Evolutionary conservation across 2,329 filamentous ascomycete genomes (phyloP).

Genomic region (Conoideocrella luteorostrata): DNA sequence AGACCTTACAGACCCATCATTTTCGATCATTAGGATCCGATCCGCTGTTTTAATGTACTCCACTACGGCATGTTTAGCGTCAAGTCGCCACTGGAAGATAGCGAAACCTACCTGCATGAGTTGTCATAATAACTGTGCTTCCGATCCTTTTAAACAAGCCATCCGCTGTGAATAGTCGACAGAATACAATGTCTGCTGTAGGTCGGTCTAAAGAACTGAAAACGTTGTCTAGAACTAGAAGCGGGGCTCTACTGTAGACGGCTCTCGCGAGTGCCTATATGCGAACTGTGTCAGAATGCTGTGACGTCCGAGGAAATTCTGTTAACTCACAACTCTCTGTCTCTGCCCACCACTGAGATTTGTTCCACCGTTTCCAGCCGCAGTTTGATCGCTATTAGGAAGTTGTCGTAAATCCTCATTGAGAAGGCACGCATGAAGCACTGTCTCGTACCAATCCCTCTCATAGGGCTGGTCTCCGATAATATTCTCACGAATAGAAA

Average conservation of each 20-base stretch:
- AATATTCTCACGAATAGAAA: slow-evolving; percentile 18
- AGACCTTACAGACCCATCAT: no score
- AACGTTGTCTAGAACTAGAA: slow-evolving; percentile 19
- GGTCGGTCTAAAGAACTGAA: slow-evolving; percentile 4
- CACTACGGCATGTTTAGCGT: neutral
- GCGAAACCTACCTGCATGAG: slow-evolving; percentile 5
- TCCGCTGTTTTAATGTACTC: no score
- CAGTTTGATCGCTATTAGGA: slow-evolving; percentile 21
- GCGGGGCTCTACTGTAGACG: slow-evolving; percentile 28
- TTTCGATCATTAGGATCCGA: no score
- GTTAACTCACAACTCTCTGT: slow-evolving; percentile 22
- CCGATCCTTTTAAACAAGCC: slow-evolving; percentile 3
- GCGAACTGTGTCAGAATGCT: neutral
- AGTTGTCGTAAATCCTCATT: slow-evolving; percentile 20
- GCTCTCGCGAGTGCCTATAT: slow-evolving; percentile 32
- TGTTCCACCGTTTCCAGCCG: slow-evolving; percentile 28
- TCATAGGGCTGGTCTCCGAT: slow-evolving; percentile 13
- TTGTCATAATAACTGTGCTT: slow-evolving; percentile 9
- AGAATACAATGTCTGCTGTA: slow-evolving; percentile 6
- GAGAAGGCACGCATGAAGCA: slow-evolving; percentile 14
- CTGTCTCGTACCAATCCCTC: slow-evolving; percentile 12
- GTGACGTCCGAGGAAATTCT: slow-evolving; percentile 8
- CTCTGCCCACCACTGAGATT: slow-evolving; percentile 31
- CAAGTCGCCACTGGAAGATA: no score
- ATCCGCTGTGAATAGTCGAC: slow-evolving; percentile 3